phyloP scores from a whole-genome alignment of 2,329 filamentous ascomycete species.

The Beauveria pseudobassiana region DNA sequence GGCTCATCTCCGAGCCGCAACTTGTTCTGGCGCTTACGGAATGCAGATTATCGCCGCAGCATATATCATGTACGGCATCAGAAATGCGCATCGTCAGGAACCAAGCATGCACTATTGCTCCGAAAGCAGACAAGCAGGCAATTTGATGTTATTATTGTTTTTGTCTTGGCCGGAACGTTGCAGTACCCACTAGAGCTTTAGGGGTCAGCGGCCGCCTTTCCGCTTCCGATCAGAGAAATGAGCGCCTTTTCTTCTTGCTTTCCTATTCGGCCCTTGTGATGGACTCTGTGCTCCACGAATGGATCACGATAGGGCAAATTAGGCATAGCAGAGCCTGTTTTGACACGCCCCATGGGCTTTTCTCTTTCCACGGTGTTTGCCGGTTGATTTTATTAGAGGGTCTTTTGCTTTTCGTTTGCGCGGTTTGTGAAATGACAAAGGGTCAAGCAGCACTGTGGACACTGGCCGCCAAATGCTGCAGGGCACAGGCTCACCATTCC shows the following conservation, averaged over 20 bases:
- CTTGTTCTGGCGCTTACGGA: background rate
- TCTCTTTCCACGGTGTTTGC: background rate
- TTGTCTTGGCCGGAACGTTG: conserved; percentile 1
- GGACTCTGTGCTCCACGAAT: background rate
- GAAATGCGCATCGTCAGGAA: background rate
- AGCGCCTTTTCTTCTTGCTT: background rate
- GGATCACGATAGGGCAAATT: conserved; percentile 1
- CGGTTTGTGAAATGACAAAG: conserved; percentile 4
- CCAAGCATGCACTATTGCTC: background rate
- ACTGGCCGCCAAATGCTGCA: background rate
- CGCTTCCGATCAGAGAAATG: conserved; percentile 8
- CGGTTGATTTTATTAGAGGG: background rate
- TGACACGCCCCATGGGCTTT: background rate
- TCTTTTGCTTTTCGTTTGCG: background rate
- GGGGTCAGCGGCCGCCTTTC: conserved; percentile 5
- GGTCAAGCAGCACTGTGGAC: conserved; percentile 3
- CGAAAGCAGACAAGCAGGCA: background rate
- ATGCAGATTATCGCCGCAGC: background rate
- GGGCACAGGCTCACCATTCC: background rate
- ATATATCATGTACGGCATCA: background rate
- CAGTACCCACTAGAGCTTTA: background rate
- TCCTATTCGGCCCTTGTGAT: conserved; percentile 7
- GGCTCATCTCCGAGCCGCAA: conserved; percentile 4
- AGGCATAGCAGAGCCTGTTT: background rate
- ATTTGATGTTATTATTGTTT: background rate